Percentiles rank a stretch among this genome's conserved stretches.
phyloP scores from a whole-genome alignment of 805 yeast species.

The Wickerhamomyces mucosus region DNA sequence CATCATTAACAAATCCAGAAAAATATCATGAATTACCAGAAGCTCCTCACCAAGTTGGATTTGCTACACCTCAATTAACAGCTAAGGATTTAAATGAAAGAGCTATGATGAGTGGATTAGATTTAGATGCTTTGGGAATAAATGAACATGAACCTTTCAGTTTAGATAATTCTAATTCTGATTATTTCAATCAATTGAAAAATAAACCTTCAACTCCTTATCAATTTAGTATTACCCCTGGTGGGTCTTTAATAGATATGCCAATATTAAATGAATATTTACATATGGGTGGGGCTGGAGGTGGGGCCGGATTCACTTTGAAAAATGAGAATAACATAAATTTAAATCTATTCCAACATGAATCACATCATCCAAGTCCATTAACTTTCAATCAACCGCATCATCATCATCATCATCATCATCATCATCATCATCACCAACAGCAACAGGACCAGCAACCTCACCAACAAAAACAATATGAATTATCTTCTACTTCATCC shows the following conservation, averaged over 20 bases:
- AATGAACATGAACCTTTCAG: constrained; percentile 18
- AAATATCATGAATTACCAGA: constrained; percentile 20
- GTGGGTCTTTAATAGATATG: constrained; percentile 21
- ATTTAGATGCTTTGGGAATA: constrained; percentile 27
- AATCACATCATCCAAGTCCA: constrained; percentile 1
- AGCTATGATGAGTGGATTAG: constrained; percentile 27
- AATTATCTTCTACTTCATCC: background rate
- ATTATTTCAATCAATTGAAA: background rate
- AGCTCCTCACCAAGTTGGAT: constrained; percentile 64
- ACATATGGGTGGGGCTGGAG: constrained; percentile 30
- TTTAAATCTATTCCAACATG: constrained; percentile 13
- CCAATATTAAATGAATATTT: constrained; percentile 30
- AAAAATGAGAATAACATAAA: constrained; percentile 6
- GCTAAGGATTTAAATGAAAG: constrained; percentile 34
- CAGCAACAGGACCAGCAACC: constrained; percentile 1
- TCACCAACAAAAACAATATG: constrained; percentile 1
- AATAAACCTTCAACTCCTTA: constrained; percentile 13
- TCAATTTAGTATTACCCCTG: constrained; percentile 17
- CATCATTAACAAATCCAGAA: background rate
- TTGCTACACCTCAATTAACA: constrained; percentile 69
- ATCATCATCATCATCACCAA: too few species aligned
- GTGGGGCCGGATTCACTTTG: constrained; percentile 29
- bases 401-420: too few species aligned
- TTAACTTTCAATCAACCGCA: background rate
- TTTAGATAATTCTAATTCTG: constrained; percentile 4